Evolutionary conservation across 2,329 filamentous ascomycete species (phyloP), one percentile per base, ranked within the genome.

Genomic region (Xylariaceae sp.): DNA sequence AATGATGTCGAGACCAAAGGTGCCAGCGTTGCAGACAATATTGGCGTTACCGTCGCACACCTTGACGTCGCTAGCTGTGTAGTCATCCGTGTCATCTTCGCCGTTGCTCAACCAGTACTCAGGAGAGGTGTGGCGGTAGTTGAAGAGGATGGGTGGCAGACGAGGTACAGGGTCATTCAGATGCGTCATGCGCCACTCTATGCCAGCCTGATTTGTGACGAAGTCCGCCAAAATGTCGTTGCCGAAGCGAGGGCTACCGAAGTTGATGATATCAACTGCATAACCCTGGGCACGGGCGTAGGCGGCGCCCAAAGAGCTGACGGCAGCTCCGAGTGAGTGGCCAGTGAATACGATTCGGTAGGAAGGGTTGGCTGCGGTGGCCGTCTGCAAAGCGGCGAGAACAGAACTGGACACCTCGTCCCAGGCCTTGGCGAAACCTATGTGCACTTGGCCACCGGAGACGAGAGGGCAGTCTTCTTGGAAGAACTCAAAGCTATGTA

Each of bases 291-390:
- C 64, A 42, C 83, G 76, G 17, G 87, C 68, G 56, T 80, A 73
- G 1, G 75, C 80, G 0, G 75, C 80, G 0, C 75, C 84, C 5
- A 89, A 64, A 6, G 77, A 81, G 36, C 78, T 82, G 2, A 89
- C 71, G 6, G 83, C 83, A 22, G 73, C 86, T 42, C 86, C 86
- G 4, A 89, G 78, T 10, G 82, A 86, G 71, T 89, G 85, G 33
- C 86, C 86, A 0, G 83, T 82, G n/a, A 76, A 66, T 15, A 85
- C 63, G 62, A 87, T 62, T 41, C 65, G 65, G 70, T 77, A 85
- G 42, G 52, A 54, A 1, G 82, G 80, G 67, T 81, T 67, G 27
- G 71, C 63, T 1, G 62, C 59, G 38, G 62, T 64, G 3, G 80
- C 79, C 1, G 63, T 51, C 17, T 66, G 55, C 18, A 86, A 62